Conservation (phyloP, 352 stramenopile species). For the Phytophthora pisi region DNA sequence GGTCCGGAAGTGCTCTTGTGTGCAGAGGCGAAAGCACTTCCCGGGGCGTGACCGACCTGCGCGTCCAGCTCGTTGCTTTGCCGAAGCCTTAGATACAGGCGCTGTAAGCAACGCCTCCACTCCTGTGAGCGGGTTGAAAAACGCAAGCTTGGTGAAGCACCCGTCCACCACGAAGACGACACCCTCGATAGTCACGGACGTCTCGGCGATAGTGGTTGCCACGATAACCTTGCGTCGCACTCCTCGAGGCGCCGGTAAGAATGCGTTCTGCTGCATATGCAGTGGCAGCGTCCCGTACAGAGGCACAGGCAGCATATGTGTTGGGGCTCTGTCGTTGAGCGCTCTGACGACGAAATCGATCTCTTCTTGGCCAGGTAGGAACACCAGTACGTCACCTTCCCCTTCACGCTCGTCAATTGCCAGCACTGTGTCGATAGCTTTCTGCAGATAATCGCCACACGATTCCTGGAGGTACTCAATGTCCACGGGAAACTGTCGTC, state of each 20-base stretch:
- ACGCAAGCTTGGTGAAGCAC: constrained; percentile 85
- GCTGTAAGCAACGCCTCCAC: constrained; percentile 92
- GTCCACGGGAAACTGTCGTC: constrained; percentile 92
- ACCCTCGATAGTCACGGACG: constrained; percentile 98
- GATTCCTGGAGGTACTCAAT: constrained; percentile 87
- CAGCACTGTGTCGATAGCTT: constrained; percentile 74
- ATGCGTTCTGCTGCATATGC: constrained; percentile 93
- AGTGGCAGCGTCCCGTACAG: constrained; percentile 95
- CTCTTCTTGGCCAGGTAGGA: constrained; percentile 94
- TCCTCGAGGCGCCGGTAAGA: constrained; percentile 72
- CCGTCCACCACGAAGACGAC: constrained; percentile 86
- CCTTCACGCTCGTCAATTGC: constrained; percentile 73
- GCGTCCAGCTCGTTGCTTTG: constrained; percentile 95
- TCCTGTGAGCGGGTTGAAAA: constrained; percentile 82
- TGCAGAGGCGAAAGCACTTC: constrained; percentile 83
- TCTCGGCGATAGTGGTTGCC: constrained; percentile 95
- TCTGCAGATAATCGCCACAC: constrained; percentile 71
- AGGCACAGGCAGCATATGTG: constrained; percentile 64
- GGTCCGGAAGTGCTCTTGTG: constrained; percentile 55
- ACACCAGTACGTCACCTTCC: constrained; percentile 94
- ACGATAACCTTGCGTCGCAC: constrained; percentile 85
- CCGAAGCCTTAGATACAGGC: constrained; percentile 95
- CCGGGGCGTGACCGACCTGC: constrained; percentile 90
- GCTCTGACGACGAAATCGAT: constrained; percentile 91
- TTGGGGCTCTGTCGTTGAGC: constrained; percentile 51